Conservation (phyloP, 768 basidiomycete species). For the Wakefieldia striispora region DNA sequence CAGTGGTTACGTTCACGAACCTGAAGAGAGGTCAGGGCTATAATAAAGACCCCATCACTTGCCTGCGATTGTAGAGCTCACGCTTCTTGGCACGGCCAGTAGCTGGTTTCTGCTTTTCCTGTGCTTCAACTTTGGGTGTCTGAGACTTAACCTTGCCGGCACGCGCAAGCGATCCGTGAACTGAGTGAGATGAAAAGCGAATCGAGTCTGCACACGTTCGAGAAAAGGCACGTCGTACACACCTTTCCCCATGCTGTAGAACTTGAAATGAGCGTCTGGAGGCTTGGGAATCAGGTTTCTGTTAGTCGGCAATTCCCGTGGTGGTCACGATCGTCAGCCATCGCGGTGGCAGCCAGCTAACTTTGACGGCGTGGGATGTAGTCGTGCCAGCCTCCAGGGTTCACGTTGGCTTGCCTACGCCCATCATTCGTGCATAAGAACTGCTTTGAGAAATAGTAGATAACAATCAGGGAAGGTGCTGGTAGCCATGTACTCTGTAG, state of each 20-base stretch:
- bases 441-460: too few species aligned
- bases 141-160: constrained; percentile 99
- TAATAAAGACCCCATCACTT: constrained; percentile 29
- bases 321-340: too few species aligned
- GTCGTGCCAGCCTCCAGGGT: too few species aligned
- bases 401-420: too few species aligned
- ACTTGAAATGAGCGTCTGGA: constrained; percentile 36
- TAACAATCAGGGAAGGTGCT: too few species aligned
- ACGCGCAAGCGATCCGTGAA: constrained; percentile 98
- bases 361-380: too few species aligned
- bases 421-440: too few species aligned
- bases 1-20: constrained; percentile 89
- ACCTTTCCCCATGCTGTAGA: constrained; percentile 76
- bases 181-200: constrained; percentile 36
- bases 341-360: too few species aligned
- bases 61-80: constrained; percentile 88
- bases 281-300: constrained; percentile 36
- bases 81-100: constrained; percentile 98
- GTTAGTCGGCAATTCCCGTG: constrained; percentile 30
- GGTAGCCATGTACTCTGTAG: too few species aligned
- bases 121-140: constrained; percentile 95
- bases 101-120: constrained; percentile 97
- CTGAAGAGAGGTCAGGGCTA: constrained; percentile 32
- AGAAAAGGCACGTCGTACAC: constrained; percentile 4
- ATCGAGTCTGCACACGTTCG: background rate